Percentiles rank a stretch among this genome's conserved stretches.
Conservation (phyloP, 2,329 filamentous ascomycete species). For the Cercospora zeina region DNA sequence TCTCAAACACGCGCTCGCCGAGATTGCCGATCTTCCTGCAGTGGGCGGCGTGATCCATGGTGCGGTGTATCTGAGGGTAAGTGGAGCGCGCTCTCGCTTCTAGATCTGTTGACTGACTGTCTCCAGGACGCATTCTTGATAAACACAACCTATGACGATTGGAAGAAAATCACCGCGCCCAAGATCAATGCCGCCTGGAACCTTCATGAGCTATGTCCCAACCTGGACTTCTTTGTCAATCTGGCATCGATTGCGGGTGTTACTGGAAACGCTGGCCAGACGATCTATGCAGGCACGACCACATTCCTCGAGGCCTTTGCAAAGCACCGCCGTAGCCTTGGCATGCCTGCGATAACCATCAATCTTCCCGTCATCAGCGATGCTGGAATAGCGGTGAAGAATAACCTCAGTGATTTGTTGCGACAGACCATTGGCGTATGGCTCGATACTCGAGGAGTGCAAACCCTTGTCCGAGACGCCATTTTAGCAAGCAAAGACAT, state of each 20-base stretch:
- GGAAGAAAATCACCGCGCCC: slow-evolving; percentile 21
- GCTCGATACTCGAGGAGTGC: too few relatives aligned
- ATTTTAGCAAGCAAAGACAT: too few relatives aligned
- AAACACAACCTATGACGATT: slow-evolving; percentile 17
- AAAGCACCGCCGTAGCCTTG: too few relatives aligned
- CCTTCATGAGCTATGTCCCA: slow-evolving; percentile 25
- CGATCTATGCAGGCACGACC: slow-evolving; percentile 54
- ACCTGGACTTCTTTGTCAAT: slow-evolving; percentile 38
- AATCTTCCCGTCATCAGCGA: too few relatives aligned
- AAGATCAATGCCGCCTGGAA: slow-evolving; percentile 40
- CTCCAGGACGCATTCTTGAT: slow-evolving; percentile 16
- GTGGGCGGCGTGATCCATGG: slow-evolving; percentile 12
- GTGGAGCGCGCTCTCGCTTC: too few relatives aligned
- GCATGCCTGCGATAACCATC: too few relatives aligned
- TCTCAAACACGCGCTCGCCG: background rate
- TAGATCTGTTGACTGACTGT: too few relatives aligned
- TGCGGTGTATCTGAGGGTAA: background rate
- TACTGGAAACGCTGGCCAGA: slow-evolving; percentile 59
- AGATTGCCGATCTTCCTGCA: background rate
- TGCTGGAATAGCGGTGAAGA: too few relatives aligned
- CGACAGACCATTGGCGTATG: too few relatives aligned
- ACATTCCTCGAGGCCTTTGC: background rate
- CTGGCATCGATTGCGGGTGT: slow-evolving; percentile 54
- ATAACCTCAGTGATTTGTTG: too few relatives aligned
- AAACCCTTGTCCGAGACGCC: too few relatives aligned